Percentiles rank a stretch among this genome's conserved stretches.
These are phyloP conservation scores for Hymenoscyphus occultus DNA, from an alignment of 2,329 filamentous ascomycete genomes.

Conservation along the genomic window DNA sequence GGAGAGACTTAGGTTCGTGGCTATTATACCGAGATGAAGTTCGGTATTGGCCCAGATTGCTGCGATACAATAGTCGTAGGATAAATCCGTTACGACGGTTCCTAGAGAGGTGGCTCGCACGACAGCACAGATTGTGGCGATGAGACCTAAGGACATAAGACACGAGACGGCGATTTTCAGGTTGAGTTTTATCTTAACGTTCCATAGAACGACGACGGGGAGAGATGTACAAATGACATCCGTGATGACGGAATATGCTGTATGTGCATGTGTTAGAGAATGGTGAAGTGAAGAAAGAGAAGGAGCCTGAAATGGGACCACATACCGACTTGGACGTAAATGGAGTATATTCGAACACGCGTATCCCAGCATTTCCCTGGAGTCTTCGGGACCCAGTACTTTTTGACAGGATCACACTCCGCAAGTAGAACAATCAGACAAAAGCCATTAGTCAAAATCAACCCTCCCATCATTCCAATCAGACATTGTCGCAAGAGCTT, in stretches of 20 bases:
- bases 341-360: conserved; percentile 18
- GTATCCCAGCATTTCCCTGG: conserved; percentile 14
- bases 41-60: conserved; percentile 9
- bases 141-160: conserved; percentile 16
- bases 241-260: conserved; percentile 18
- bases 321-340: conserved; percentile 20
- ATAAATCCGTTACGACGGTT: conserved; percentile 13
- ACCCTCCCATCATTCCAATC: conserved; percentile 24
- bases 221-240: conserved; percentile 18
- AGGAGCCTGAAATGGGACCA: not conserved
- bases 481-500: conserved; percentile 35
- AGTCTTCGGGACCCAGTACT: conserved; percentile 9
- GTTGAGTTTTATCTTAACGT: conserved; percentile 11
- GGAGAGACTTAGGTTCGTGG: conserved; percentile 13
- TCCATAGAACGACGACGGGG: conserved; percentile 16
- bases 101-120: conserved; percentile 17
- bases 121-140: conserved; percentile 16
- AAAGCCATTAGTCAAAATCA: conserved; percentile 14
- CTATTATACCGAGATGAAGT: conserved; percentile 16
- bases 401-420: conserved; percentile 14
- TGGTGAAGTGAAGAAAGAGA: not conserved
- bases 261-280: not conserved
- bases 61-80: conserved; percentile 17
- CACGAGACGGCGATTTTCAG: conserved; percentile 12
- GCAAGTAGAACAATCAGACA: conserved; percentile 14